A percentile compares a stretch with the other conserved stretches of the same genome.
phyloP scores from a whole-genome alignment of 2,329 filamentous ascomycete species.

The Sordariomycetes sp. region DNA sequence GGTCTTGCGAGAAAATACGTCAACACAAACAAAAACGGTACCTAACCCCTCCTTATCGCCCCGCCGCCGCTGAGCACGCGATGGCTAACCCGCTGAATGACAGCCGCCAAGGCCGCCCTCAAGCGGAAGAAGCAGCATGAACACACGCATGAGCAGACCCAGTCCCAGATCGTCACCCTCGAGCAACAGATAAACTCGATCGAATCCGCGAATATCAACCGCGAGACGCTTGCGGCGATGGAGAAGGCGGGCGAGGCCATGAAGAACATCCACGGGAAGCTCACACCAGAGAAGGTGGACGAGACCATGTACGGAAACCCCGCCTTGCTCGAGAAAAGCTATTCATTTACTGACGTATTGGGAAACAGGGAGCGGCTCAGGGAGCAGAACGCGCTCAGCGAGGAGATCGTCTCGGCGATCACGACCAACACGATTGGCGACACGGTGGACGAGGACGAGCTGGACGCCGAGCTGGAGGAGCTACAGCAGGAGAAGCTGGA shows the following conservation, averaged over 20 bases:
- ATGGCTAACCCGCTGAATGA: conserved; percentile 9
- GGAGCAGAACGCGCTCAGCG: conserved; percentile 85
- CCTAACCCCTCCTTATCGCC: conserved; percentile 16
- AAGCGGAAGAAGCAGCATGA: conserved; percentile 93
- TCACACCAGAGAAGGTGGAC: conserved; percentile 92
- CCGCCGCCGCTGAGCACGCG: not conserved
- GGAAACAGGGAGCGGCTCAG: conserved; percentile 68
- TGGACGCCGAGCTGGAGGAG: conserved; percentile 75
- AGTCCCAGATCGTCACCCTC: conserved; percentile 78
- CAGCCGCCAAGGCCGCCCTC: conserved; percentile 83
- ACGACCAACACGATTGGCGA: conserved; percentile 58
- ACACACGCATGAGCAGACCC: conserved; percentile 82
- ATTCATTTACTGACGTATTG: not conserved
- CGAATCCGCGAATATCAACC: conserved; percentile 97
- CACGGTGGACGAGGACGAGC: conserved; percentile 71
- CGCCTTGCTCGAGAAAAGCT: conserved; percentile 3
- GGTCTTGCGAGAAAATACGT: conserved; percentile 81
- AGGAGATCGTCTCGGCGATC: conserved; percentile 85
- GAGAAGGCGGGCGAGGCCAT: conserved; percentile 83
- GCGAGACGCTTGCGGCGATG: conserved; percentile 91
- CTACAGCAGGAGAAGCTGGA: conserved; percentile 90
- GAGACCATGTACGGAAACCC: conserved; percentile 67
- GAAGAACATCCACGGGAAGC: conserved; percentile 81
- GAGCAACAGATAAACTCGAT: conserved; percentile 96
- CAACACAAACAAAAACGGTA: conserved; percentile 82